phyloP scores from a whole-genome alignment of 176 grass and related monocot genomes.

The Aegilops longissima region DNA sequence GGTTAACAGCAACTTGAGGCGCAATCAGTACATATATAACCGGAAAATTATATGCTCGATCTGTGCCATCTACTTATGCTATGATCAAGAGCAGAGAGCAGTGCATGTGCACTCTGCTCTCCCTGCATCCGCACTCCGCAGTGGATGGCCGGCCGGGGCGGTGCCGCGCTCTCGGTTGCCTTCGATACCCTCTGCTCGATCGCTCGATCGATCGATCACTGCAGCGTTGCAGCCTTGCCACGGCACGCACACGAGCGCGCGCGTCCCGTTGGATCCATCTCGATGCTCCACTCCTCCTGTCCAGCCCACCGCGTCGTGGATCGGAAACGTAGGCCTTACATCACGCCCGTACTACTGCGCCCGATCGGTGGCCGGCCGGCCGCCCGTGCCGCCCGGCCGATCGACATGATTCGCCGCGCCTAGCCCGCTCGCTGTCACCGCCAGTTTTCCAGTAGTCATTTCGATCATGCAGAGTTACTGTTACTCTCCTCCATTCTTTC shows the following conservation, averaged over 20 bases:
- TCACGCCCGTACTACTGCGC: constrained; percentile 3
- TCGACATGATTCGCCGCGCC: constrained; percentile 3
- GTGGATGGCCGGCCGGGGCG: constrained; percentile 30
- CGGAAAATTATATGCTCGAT: neutral
- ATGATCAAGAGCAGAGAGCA: neutral
- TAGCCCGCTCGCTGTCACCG: neutral
- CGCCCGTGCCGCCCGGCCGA: constrained; percentile 8
- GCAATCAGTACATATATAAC: neutral
- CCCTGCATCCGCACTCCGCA: neutral
- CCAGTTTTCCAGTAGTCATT: constrained; percentile 18
- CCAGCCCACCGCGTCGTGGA: constrained; percentile 9
- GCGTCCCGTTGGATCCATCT: neutral
- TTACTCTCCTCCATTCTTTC: neutral
- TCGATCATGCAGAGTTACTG: neutral
- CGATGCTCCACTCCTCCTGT: neutral
- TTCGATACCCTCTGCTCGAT: too few species aligned
- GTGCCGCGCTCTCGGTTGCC: neutral
- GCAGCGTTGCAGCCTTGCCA: constrained; percentile 21
- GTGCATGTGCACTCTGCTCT: constrained; percentile 3
- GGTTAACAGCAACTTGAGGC: neutral
- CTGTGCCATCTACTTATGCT: neutral
- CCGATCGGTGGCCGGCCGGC: constrained; percentile 17
- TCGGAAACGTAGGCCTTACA: constrained; percentile 23
- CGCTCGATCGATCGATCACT: constrained; percentile 1
- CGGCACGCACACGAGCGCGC: constrained; percentile 19